These are phyloP conservation scores for Paramecium caudatum DNA, from an alignment of 73 alveolate species.

Conservation along the genomic window DNA sequence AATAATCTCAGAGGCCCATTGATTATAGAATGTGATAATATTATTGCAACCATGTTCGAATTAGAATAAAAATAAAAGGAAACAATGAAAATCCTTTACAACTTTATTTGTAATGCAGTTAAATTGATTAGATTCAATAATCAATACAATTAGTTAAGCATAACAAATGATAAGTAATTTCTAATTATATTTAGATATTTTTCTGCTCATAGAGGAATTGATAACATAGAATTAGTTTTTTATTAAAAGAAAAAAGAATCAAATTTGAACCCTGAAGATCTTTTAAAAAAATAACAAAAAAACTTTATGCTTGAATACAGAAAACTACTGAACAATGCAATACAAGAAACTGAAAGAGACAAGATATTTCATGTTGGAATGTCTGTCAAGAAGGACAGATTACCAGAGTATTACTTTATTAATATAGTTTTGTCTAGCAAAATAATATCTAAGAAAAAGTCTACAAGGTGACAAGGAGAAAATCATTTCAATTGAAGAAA, in stretches of 20 bases:
- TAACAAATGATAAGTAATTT: background rate
- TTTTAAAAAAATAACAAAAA: background rate
- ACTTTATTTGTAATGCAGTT: conserved; percentile 51
- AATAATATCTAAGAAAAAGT: conserved; percentile 34
- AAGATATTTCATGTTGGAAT: conserved; percentile 72
- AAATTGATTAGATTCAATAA: conserved; percentile 64
- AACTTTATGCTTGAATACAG: conserved; percentile 8
- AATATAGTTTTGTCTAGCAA: conserved; percentile 62
- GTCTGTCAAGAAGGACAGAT: conserved; percentile 65
- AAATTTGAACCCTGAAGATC: conserved; percentile 52
- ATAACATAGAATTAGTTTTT: background rate
- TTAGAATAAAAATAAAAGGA: conserved; percentile 41
- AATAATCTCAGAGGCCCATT: conserved; percentile 69
- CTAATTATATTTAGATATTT: no score
- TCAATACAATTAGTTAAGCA: conserved; percentile 34
- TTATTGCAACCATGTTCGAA: conserved; percentile 39
- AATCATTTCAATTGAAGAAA: background rate
- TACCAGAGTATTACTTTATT: conserved; percentile 68
- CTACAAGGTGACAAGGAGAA: background rate
- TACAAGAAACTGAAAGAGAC: conserved; percentile 60
- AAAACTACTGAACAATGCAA: background rate
- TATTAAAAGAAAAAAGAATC: background rate
- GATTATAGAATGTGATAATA: conserved; percentile 46
- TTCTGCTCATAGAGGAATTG: background rate
- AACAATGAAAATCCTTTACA: conserved; percentile 38